Evolutionary conservation across 805 yeast species (phyloP).

Genomic region (Torulaspora delbrueckii): DNA sequence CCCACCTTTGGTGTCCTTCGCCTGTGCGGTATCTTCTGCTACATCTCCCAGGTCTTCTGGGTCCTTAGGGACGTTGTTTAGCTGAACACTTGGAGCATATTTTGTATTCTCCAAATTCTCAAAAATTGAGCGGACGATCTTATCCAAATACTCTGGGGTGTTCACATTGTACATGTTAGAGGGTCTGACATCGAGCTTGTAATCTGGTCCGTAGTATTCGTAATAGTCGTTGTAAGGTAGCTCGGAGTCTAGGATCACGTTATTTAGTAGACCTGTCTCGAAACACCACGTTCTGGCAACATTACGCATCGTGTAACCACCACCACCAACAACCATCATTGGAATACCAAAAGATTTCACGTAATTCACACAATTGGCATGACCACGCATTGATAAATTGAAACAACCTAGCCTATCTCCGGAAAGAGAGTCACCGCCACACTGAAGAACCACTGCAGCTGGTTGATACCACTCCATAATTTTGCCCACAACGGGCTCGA

Average conservation of each 20-base stretch:
- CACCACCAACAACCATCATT: constrained; percentile 90
- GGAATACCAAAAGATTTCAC: constrained; percentile 88
- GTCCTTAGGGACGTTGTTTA: constrained; percentile 84
- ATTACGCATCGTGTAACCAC: constrained; percentile 95
- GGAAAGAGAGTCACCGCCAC: constrained; percentile 95
- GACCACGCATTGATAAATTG: constrained; percentile 86
- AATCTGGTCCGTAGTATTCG: constrained; percentile 97
- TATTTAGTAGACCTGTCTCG: constrained; percentile 78
- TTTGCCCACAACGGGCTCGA: constrained; percentile 86
- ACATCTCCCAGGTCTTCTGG: constrained; percentile 82
- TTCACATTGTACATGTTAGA: constrained; percentile 96
- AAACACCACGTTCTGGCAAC: constrained; percentile 94
- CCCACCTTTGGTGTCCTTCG: constrained; percentile 88
- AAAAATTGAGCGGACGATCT: constrained; percentile 71
- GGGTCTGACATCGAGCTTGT: constrained; percentile 88
- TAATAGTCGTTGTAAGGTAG: constrained; percentile 92
- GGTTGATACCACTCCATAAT: constrained; percentile 89
- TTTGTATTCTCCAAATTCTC: constrained; percentile 82
- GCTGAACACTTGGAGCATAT: constrained; percentile 95
- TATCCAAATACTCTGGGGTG: constrained; percentile 84
- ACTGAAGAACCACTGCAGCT: constrained; percentile 88
- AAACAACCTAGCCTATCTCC: constrained; percentile 93
- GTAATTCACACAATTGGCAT: constrained; percentile 90
- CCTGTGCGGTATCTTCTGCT: constrained; percentile 74
- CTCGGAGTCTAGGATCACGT: constrained; percentile 59